Conservation (phyloP, 78 protist genomes). For the Dictyostelium purpureum region DNA sequence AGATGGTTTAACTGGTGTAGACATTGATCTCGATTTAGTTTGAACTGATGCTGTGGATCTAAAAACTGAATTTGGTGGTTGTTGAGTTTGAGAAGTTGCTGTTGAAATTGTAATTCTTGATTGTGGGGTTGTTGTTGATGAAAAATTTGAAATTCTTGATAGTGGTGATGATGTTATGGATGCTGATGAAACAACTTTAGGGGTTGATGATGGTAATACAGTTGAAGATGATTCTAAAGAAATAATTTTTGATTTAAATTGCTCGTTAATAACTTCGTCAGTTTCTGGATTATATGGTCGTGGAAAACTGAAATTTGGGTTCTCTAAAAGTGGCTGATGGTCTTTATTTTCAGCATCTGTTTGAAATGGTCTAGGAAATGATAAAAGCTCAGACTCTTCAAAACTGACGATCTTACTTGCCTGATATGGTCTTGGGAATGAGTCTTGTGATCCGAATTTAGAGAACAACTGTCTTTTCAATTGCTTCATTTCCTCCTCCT, state of each 20-base stretch:
- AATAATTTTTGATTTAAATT: not conserved
- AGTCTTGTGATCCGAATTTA: not conserved
- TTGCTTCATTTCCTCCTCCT: not conserved
- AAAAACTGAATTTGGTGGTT: not conserved
- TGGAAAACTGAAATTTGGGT: conserved; percentile 63
- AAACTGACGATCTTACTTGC: conserved; percentile 26
- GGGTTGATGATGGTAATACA: not conserved
- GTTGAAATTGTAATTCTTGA: not conserved
- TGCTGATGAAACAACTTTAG: not conserved
- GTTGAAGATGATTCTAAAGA: not conserved
- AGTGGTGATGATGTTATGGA: not conserved
- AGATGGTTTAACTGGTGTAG: not conserved
- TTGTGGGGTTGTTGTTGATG: not conserved
- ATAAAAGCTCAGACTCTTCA: conserved; percentile 40
- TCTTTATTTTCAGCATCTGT: conserved; percentile 4
- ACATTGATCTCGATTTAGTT: not conserved
- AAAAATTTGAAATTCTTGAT: not conserved
- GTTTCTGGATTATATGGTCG: conserved; percentile 64
- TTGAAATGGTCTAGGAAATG: conserved; percentile 63
- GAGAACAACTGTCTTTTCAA: not conserved
- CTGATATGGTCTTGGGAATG: conserved; percentile 55
- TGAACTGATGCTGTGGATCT: not conserved
- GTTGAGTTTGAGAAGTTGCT: not conserved
- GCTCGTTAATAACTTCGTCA: too few relatives aligned
- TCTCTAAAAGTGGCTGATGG: not conserved